Evolutionary conservation across 768 basidiomycete species (phyloP), one percentile per base, ranked within the genome.

Genomic region (Termitomyces sp.): DNA sequence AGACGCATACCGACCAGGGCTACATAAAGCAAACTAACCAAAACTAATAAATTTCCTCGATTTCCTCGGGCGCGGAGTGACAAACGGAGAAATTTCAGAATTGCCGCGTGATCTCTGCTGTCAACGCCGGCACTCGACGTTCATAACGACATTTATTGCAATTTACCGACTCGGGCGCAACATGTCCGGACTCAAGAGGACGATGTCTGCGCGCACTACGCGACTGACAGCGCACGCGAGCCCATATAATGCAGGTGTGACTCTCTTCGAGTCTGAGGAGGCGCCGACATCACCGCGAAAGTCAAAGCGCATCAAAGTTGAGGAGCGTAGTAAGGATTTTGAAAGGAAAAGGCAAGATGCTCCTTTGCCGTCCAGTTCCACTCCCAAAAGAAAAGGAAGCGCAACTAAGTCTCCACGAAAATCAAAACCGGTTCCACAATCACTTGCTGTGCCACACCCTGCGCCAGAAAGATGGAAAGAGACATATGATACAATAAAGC

Each of bases 401-500:
- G 36, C 57, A 16, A 44, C 61, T 44, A 70, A 66, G n/a, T 47
- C 63, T 26, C 78, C 82, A 2, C 76, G 75, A 61, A 90, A 87
- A 67, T 64, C 67, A 2, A 90, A 85, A 64, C 66, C 74, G 1
- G 78, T 87, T n/a, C 78, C 75, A 53, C 79, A 79, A 57, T 67
- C 76, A 1, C 71, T 92, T 22, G 78, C 70, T 3, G 74, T 69
- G 0, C 85, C 91, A 0, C 89, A 92, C 63, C 84, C 88, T 0
- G 75, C 83, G 1, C 92, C 92, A 8, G 67, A 69, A 31, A 67
- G 71, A 39, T 94, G 92, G 92, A 71, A 72, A 42, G 83, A 90
- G 59, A 78, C 77, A 4, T 95, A 92, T 64, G 79, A 80, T 29
- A 72, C 79, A 1, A 93, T 94, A 46, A 85, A 86, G 64, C 76